Percentiles rank a stretch among this genome's conserved stretches.
Conservation (phyloP, 2,329 filamentous ascomycete genomes). For the Hypoxylon sp. region DNA sequence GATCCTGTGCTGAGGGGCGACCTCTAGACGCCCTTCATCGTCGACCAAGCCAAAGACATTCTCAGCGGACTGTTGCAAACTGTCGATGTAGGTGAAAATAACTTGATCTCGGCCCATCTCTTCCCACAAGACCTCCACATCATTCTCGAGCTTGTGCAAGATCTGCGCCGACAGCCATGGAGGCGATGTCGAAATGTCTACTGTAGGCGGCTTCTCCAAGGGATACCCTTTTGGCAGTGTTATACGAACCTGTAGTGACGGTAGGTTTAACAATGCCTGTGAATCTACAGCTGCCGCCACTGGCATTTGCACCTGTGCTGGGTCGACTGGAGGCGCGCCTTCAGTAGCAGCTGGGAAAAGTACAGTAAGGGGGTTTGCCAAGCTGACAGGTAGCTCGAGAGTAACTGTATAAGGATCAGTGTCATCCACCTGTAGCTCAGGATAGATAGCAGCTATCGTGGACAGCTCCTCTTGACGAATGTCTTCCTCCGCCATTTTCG, state of each 20-base stretch:
- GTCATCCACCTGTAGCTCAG: conserved; percentile 69
- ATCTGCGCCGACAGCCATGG: conserved; percentile 69
- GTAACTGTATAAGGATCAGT: conserved; percentile 65
- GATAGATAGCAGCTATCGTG: conserved; percentile 75
- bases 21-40: conserved; percentile 63
- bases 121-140: conserved; percentile 71
- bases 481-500: conserved; percentile 56
- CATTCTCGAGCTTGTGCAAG: conserved; percentile 65
- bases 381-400: conserved; percentile 71
- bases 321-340: conserved; percentile 48
- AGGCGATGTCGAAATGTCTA: conserved; percentile 67
- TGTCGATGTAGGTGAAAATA: conserved; percentile 75
- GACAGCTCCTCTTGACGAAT: conserved; percentile 72
- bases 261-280: conserved; percentile 69
- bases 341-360: conserved; percentile 67
- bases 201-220: conserved; percentile 63
- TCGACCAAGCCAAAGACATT: conserved; percentile 72
- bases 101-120: conserved; percentile 72
- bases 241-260: conserved; percentile 68
- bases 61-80: conserved; percentile 71
- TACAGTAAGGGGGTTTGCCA: conserved; percentile 69
- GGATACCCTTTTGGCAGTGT: conserved; percentile 73
- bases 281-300: conserved; percentile 56
- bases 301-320: conserved; percentile 30
- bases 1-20: conserved; percentile 73